Conservation (phyloP, 306 rosid genomes). For the Notholithocarpus densiflorus region DNA sequence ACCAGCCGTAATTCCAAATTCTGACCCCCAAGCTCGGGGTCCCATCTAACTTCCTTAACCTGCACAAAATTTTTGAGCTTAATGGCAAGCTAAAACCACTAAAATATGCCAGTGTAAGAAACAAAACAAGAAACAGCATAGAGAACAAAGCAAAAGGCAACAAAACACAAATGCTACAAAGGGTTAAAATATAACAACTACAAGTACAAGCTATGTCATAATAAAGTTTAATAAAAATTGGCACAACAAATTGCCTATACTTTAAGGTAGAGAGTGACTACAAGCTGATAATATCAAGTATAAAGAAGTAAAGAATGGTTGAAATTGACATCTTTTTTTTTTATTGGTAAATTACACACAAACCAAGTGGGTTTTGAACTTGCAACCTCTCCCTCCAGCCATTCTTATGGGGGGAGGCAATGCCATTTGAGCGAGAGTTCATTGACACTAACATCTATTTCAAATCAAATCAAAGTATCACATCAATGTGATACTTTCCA, state of each 20-base stretch:
- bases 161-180: no score
- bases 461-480: background rate
- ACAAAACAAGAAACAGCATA: background rate
- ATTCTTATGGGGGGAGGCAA: no score
- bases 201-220: no score
- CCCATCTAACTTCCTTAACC: conserved; percentile 98
- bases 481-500: conserved; percentile 8
- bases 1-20: conserved; percentile 80
- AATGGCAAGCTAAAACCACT: conserved; percentile 6
- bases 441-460: background rate
- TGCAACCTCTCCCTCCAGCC: no score
- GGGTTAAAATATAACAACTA: no score
- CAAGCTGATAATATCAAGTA: background rate
- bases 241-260: background rate
- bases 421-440: no score
- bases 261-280: background rate
- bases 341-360: no score
- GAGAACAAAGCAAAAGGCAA: background rate
- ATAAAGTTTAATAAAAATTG: background rate
- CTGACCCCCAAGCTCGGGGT: conserved; percentile 91
- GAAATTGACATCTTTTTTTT: background rate
- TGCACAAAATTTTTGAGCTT: conserved; percentile 29
- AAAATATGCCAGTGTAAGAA: conserved; percentile 6
- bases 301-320: background rate
- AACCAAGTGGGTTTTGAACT: no score